Evolutionary conservation across 225 moss, liverwort and hornwort species (phyloP), one percentile per base, ranked within the genome.

Genomic region (Pleurozium schreberi): DNA sequence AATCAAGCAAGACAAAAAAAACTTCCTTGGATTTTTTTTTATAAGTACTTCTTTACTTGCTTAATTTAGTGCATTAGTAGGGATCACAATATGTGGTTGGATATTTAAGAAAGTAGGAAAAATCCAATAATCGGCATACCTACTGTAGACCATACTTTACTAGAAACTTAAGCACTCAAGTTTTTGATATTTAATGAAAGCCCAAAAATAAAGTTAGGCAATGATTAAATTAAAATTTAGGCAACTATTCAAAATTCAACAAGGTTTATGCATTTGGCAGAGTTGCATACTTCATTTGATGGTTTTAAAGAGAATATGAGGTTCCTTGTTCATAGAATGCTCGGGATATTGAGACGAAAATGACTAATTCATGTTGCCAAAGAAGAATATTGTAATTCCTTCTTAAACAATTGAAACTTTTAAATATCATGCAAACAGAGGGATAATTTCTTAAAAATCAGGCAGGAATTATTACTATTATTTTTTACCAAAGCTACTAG

Each of bases 351-450:
- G 12, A 67, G 1, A 67, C 4, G 21, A 0, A n/a, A 22, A 21
- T 38, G 21, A 2, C 11, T 2, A 20, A 0, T 1, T 36, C 1
- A 66, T 38, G 20, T 67, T 17, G 0, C 11, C 4, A 67, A 38
- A 38, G 7, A 67, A n/a, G 12, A 1, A 38, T 67, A n/a, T n/a
- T 4, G 3, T 19, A 10, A 66, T 66, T 65, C 5, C 3, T 13
- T 1, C 3, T 23, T 2, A 12, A 68, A 22, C 7, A 68, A 36
- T 34, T 66, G 19, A 0, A 14, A 15, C 15, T 63, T 14, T 31
- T 4, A 69, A n/a, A 23, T n/a, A 13, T 23, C 23, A 40, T 1
- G 0, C 3, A 67, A 4, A 22, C 1, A 38, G 21, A 0, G 21
- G 16, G 12, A 38, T 36, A 11, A 66, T 66, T 36, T 6, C 5